Conservation (phyloP, 805 yeast species). For the Danielia oregonensis region DNA sequence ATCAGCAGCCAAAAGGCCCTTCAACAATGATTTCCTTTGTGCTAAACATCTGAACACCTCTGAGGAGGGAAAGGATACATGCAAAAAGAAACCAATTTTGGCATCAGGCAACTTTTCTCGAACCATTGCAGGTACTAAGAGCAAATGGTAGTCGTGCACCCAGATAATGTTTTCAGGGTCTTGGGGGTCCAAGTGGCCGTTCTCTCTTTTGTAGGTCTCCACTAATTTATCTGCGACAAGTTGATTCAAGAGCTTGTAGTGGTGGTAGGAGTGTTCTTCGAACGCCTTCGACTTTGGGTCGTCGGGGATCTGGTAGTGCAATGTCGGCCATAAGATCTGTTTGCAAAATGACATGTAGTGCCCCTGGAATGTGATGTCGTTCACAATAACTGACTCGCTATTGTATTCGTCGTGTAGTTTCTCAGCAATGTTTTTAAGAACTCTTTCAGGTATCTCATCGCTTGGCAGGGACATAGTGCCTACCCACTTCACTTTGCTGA, state of each 20-base stretch:
- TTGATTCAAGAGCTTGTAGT: conserved; percentile 73
- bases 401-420: conserved; percentile 47
- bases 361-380: conserved; percentile 80
- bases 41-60: conserved; percentile 95
- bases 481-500: conserved; percentile 58
- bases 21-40: conserved; percentile 68
- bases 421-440: conserved; percentile 50
- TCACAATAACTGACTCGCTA: conserved; percentile 65
- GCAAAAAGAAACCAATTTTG: conserved; percentile 86
- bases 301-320: conserved; percentile 92
- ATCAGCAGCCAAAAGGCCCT: conserved; percentile 87
- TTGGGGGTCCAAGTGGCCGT: conserved; percentile 43
- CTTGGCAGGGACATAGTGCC: conserved; percentile 94
- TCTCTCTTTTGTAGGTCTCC: conserved; percentile 48
- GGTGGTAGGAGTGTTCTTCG: conserved; percentile 92
- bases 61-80: conserved; percentile 91
- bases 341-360: conserved; percentile 91
- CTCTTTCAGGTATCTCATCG: conserved; percentile 63
- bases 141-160: conserved; percentile 91
- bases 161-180: conserved; percentile 67
- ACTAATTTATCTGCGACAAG: conserved; percentile 74
- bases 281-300: conserved; percentile 91
- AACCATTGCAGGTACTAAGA: conserved; percentile 82
- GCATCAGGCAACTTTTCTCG: conserved; percentile 74
- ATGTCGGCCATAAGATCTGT: conserved; percentile 93